phyloP scores from a whole-genome alignment of 2,329 filamentous ascomycete species.

The Aspergillus carbonarius region DNA sequence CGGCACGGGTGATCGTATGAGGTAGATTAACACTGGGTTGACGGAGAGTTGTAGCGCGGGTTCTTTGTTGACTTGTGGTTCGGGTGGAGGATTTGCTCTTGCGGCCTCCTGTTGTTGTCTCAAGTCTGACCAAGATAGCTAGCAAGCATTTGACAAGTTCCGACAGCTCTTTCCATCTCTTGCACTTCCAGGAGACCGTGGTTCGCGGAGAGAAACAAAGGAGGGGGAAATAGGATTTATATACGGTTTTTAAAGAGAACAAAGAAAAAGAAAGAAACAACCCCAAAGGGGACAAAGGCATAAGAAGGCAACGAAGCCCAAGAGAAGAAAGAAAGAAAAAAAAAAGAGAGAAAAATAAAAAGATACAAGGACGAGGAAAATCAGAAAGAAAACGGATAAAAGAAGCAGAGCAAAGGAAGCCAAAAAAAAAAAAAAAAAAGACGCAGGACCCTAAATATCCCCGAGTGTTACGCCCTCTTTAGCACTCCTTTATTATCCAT shows the following conservation, averaged over 20 bases:
- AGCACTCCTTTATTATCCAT: background rate
- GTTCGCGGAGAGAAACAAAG: slow-evolving; percentile 23
- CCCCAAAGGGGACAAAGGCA: slow-evolving; percentile 4
- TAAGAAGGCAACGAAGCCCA: slow-evolving; percentile 12
- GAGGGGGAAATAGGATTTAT: slow-evolving; percentile 21
- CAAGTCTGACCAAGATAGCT: slow-evolving; percentile 44
- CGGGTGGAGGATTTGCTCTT: slow-evolving; percentile 30
- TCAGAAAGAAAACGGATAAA: slow-evolving; percentile 10
- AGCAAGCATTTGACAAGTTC: slow-evolving; percentile 48
- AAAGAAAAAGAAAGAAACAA: slow-evolving; percentile 19
- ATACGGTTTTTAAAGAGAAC: slow-evolving; percentile 19
- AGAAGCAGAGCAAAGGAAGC: slow-evolving; percentile 13
- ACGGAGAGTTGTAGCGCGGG: slow-evolving; percentile 25
- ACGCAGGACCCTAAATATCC: slow-evolving; percentile 13
- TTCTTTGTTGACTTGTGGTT: slow-evolving; percentile 23
- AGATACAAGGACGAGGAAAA: slow-evolving; percentile 5
- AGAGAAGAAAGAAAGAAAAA: slow-evolving; percentile 11
- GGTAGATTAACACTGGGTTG: slow-evolving; percentile 24
- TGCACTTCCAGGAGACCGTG: slow-evolving; percentile 31
- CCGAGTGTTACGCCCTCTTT: slow-evolving; percentile 4
- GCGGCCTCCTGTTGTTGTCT: slow-evolving; percentile 39
- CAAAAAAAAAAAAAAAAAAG: slow-evolving; percentile 16
- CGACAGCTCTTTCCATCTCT: slow-evolving; percentile 39
- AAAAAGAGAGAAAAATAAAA: slow-evolving; percentile 15
- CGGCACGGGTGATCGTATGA: slow-evolving; percentile 20